Conservation (phyloP, 2,329 filamentous ascomycete genomes). For the Rhinocladiella mackenziei region DNA sequence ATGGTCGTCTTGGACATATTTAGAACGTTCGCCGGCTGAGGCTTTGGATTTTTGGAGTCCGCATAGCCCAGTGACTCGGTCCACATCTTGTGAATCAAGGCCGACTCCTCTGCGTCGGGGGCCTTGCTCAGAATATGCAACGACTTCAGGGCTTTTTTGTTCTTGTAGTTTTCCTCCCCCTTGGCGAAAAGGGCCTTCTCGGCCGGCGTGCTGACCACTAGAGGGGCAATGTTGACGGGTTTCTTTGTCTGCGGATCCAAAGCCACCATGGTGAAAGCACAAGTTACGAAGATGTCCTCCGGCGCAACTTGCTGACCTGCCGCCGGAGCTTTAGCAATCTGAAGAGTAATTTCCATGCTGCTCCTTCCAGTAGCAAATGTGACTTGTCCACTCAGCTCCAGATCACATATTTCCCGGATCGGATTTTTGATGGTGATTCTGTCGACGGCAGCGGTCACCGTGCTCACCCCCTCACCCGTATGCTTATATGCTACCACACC, state of each 20-base stretch:
- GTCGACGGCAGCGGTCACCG: slow-evolving; percentile 62
- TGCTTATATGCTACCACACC: slow-evolving; percentile 73
- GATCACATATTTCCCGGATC: slow-evolving; percentile 71
- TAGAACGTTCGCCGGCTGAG: slow-evolving; percentile 55
- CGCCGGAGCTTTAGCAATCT: slow-evolving; percentile 64
- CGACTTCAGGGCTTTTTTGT: slow-evolving; percentile 61
- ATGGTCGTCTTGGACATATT: slow-evolving; percentile 62
- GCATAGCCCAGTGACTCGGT: slow-evolving; percentile 61
- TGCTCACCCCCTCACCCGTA: slow-evolving; percentile 60
- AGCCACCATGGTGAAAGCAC: slow-evolving; percentile 74
- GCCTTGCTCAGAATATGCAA: slow-evolving; percentile 61
- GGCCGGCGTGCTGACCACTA: slow-evolving; percentile 59
- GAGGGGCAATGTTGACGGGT: slow-evolving; percentile 59
- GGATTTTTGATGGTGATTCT: slow-evolving; percentile 66
- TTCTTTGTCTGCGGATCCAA: slow-evolving; percentile 65
- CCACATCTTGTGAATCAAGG: slow-evolving; percentile 71
- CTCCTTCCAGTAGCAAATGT: slow-evolving; percentile 70
- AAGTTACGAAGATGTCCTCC: slow-evolving; percentile 65
- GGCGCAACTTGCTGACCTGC: slow-evolving; percentile 51
- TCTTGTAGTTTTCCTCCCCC: slow-evolving; percentile 63
- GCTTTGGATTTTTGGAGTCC: slow-evolving; percentile 54
- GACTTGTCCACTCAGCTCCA: slow-evolving; percentile 66
- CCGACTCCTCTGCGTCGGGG: slow-evolving; percentile 66
- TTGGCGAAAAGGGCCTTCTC: slow-evolving; percentile 60
- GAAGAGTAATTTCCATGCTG: slow-evolving; percentile 69